These are phyloP conservation scores for Actinomortierella ambigua DNA, from an alignment of 371 early-diverging fungal genomes.

Conservation along the genomic window DNA sequence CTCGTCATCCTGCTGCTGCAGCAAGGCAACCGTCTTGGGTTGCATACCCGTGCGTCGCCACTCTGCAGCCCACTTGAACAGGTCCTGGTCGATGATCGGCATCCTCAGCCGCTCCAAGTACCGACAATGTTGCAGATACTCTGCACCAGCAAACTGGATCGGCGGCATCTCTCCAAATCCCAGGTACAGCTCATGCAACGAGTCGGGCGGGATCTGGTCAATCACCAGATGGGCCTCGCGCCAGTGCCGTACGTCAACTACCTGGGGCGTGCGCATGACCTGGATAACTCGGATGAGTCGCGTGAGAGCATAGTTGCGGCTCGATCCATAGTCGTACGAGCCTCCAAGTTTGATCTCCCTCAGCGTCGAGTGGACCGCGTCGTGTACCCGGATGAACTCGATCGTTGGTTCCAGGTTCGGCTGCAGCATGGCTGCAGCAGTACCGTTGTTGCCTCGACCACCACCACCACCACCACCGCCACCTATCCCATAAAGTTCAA, in stretches of 20 bases:
- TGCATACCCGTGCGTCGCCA: neutral
- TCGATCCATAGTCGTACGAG: slow-evolving; percentile 11
- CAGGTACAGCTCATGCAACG: slow-evolving; percentile 21
- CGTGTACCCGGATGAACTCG: slow-evolving; percentile 43
- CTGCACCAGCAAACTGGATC: slow-evolving; percentile 7
- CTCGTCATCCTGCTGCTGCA: neutral
- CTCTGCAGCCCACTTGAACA: slow-evolving; percentile 31
- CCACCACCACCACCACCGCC: neutral
- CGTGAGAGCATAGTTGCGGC: slow-evolving; percentile 9
- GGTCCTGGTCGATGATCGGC: slow-evolving; percentile 19
- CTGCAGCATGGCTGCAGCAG: too few species aligned
- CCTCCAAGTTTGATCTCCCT: slow-evolving; percentile 44
- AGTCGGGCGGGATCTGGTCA: slow-evolving; percentile 29
- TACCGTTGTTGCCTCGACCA: too few species aligned
- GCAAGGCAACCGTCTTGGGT: too few species aligned
- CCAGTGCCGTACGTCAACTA: slow-evolving; percentile 44
- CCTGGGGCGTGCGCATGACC: slow-evolving; percentile 33
- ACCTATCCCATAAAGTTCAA: slow-evolving; percentile 32
- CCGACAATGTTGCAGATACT: slow-evolving; percentile 17
- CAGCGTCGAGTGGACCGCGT: slow-evolving; percentile 21
- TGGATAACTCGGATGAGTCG: slow-evolving; percentile 23
- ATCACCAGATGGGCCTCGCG: slow-evolving; percentile 29
- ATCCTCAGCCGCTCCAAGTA: slow-evolving; percentile 27
- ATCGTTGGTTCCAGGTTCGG: slow-evolving; percentile 19
- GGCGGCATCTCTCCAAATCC: slow-evolving; percentile 26